Percentiles rank a stretch among this genome's conserved stretches.
Conservation (phyloP, 768 basidiomycete species). For the Mycena galopus region DNA sequence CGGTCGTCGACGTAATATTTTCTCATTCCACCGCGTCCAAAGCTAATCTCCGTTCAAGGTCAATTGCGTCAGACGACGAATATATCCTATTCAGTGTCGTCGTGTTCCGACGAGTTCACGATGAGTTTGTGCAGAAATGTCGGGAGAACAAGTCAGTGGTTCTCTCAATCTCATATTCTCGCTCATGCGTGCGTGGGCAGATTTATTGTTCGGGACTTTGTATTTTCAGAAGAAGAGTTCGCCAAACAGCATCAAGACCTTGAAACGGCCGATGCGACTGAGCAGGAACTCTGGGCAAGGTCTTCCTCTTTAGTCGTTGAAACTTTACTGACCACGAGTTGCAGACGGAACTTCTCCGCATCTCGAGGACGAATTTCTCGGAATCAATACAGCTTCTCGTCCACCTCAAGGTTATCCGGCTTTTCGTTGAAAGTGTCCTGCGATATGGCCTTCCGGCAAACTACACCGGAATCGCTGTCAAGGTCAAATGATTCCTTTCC, state of each 20-base stretch:
- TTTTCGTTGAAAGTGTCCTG: constrained; percentile 96
- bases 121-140: constrained; percentile 94
- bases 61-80: constrained; percentile 88
- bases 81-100: constrained; percentile 89
- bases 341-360: constrained; percentile 92
- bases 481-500: constrained; percentile 58
- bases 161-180: not conserved
- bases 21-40: constrained; percentile 12
- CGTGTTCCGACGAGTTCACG: constrained; percentile 90
- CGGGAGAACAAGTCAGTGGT: constrained; percentile 89
- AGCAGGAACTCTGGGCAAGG: constrained; percentile 97
- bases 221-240: constrained; percentile 86
- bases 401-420: constrained; percentile 90
- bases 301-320: not conserved
- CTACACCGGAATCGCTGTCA: constrained; percentile 85
- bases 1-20: constrained; percentile 80
- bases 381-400: constrained; percentile 96
- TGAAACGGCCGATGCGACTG: constrained; percentile 82
- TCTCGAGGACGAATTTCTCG: constrained; percentile 96
- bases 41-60: constrained; percentile 53
- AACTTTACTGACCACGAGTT: not conserved
- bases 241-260: constrained; percentile 87
- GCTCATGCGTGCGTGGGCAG: constrained; percentile 54
- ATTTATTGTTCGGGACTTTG: constrained; percentile 95
- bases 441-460: constrained; percentile 95